Base-by-base conservation (phyloP, 371 early-diverging fungal species). In the Mucor sp. region DNA sequence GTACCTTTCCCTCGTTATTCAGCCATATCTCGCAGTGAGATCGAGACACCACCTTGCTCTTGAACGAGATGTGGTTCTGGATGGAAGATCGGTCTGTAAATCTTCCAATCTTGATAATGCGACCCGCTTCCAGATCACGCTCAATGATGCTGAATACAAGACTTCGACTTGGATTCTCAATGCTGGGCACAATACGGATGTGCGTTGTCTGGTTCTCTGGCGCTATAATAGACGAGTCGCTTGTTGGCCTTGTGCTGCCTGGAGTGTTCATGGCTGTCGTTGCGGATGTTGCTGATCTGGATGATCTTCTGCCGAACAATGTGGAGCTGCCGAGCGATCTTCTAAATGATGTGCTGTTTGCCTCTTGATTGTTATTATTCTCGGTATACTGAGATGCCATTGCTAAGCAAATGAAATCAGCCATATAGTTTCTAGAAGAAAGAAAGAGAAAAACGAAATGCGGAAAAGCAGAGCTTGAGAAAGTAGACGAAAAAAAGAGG, bases 1-100 rank as follows among this genome's bases (percentile, higher is more conserved):
- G 44, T 81, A 92, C 93, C 91, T 94, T 89, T 23, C 92, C 93
- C 35, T 75, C 75, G 63, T 83, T 76, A 67, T 90, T 90, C 23
- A 91, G 79, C 93, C 94, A 97, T 23, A 98, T 84, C 78, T 98
- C 97, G 28, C 96, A 96, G 72, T 98, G 98, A 27, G 90, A 88
- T 62, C 98, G 85, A 43, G 90, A 90, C 32, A 98, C 97, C 19
- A 98, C 98, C 68, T 98, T 97, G 74, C 91, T 91, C 74, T 93
- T 92, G 84, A 98, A 98, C 12, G 93, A 89, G 48, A 94, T 88
- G 44, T 91, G 85, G 73, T 89, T 90, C 63, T 85, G 83, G 21
- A 74, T 48, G 55, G 68, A 63, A 17, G 87, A 85, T 63, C 88
- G 87, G 62, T 94, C 94, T 0, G 94, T 92, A 63, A 91, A 93